A percentile compares a stretch with the other conserved stretches of the same genome.
phyloP scores from a whole-genome alignment of 73 alveolate species.

The Tetrahymena malaccensis region DNA sequence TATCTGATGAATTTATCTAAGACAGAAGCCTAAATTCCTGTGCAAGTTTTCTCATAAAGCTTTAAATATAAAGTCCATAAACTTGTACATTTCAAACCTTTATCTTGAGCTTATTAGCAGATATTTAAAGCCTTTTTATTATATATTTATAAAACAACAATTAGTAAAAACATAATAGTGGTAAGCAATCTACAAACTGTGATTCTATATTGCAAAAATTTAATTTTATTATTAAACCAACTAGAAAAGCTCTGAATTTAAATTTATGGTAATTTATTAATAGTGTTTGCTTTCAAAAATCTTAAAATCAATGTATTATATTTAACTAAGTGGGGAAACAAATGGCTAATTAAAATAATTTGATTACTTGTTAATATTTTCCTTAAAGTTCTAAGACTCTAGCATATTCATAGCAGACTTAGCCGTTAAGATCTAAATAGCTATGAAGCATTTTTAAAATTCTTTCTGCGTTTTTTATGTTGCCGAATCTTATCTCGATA shows the following conservation, averaged over 20 bases:
- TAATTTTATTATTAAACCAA: no score
- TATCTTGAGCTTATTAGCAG: slow-evolving; percentile 50
- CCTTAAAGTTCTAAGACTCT: slow-evolving; percentile 34
- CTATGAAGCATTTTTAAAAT: slow-evolving; percentile 7
- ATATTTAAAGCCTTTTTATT: slow-evolving; percentile 23
- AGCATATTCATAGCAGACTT: slow-evolving; percentile 25
- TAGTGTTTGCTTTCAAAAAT: no score
- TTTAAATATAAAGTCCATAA: slow-evolving; percentile 50
- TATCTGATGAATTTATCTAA: slow-evolving; percentile 14
- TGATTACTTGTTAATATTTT: not conserved
- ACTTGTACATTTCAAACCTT: slow-evolving; percentile 45
- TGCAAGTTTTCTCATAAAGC: slow-evolving; percentile 16
- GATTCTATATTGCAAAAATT: not conserved
- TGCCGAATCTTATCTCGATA: slow-evolving; percentile 57
- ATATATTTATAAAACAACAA: not conserved
- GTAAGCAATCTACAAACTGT: not conserved
- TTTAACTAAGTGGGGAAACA: not conserved
- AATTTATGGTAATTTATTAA: not conserved
- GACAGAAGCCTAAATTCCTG: not conserved
- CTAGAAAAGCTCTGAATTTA: not conserved
- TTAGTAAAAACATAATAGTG: not conserved
- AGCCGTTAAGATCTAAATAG: not conserved
- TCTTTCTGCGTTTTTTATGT: slow-evolving; percentile 34
- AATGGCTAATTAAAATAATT: not conserved
- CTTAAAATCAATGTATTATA: no score